A percentile compares a stretch with the other conserved stretches of the same genome.
Evolutionary conservation across 2,329 filamentous ascomycete genomes (phyloP).

Genomic region (Hymenoscyphus fructigenus): DNA sequence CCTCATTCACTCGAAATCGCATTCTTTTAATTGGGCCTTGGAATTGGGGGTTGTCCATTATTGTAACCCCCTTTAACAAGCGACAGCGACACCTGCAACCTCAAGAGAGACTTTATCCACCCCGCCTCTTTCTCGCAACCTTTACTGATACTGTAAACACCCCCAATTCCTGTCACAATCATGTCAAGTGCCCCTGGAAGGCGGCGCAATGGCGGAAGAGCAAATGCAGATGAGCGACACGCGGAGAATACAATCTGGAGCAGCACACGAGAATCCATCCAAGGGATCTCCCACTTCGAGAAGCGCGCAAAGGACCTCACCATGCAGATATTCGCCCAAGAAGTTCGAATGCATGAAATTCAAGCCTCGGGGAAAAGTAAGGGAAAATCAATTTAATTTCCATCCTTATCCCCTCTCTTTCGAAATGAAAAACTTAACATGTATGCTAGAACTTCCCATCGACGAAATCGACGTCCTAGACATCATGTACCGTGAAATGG

Average conservation of each 20-base stretch:
- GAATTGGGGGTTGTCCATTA: not conserved
- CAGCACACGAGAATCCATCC: not conserved
- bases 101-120: not conserved
- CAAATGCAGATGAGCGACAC: not conserved
- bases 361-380: conserved; percentile 2
- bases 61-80: not conserved
- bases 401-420: not conserved
- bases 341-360: conserved; percentile 10
- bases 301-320: conserved; percentile 12
- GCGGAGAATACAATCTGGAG: conserved; percentile 15
- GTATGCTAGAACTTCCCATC: conserved; percentile 23
- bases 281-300: conserved; percentile 3
- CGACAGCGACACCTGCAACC: not conserved
- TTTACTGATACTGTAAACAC: not conserved
- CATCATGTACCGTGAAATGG: conserved; percentile 32
- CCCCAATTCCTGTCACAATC: not conserved
- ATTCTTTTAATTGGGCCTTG: not conserved
- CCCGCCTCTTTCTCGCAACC: not conserved
- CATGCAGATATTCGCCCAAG: conserved; percentile 17
- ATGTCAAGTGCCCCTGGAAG: not conserved
- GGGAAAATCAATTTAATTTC: not conserved
- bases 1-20: not conserved
- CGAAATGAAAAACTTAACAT: not conserved
- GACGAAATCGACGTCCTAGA: conserved; percentile 29
- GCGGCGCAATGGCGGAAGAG: not conserved